phyloP scores from a whole-genome alignment of 345 rosid species.

The Litchi chinensis region DNA sequence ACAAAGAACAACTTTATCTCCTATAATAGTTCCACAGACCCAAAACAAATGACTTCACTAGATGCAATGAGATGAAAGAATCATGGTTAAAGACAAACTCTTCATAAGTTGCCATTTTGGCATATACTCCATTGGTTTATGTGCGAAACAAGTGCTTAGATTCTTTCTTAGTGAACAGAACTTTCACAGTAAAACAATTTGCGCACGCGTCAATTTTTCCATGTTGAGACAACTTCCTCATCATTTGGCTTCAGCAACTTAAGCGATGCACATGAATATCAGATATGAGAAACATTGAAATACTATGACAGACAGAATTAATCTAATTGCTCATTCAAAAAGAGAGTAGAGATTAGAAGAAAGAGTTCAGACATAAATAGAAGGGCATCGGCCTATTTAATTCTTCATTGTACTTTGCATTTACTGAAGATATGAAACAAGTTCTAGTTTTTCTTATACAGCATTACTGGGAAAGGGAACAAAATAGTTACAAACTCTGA shows the following conservation, averaged over 20 bases:
- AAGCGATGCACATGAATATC: neutral
- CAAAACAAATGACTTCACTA: neutral
- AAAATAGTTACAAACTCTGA: neutral
- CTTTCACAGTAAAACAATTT: neutral
- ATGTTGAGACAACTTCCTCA: neutral
- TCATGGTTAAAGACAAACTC: neutral
- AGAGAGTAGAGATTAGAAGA: neutral
- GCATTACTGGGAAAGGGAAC: neutral
- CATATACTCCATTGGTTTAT: neutral
- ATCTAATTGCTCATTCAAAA: neutral
- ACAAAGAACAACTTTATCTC: neutral
- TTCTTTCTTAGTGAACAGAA: neutral
- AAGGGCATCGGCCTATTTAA: neutral
- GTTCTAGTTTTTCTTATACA: neutral
- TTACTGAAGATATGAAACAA: conserved; percentile 5
- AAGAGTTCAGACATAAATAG: neutral
- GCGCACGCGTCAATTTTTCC: neutral
- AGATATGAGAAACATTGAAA: neutral
- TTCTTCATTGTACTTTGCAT: neutral
- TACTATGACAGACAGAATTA: neutral
- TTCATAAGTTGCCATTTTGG: neutral
- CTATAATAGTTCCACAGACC: neutral
- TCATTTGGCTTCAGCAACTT: neutral
- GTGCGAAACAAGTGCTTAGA: neutral
- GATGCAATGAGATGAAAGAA: neutral